Evolutionary conservation across 495 filamentous ascomycete genomes (phyloP), one percentile per base, ranked within the genome.

Genomic region (Aspergillus baeticus): DNA sequence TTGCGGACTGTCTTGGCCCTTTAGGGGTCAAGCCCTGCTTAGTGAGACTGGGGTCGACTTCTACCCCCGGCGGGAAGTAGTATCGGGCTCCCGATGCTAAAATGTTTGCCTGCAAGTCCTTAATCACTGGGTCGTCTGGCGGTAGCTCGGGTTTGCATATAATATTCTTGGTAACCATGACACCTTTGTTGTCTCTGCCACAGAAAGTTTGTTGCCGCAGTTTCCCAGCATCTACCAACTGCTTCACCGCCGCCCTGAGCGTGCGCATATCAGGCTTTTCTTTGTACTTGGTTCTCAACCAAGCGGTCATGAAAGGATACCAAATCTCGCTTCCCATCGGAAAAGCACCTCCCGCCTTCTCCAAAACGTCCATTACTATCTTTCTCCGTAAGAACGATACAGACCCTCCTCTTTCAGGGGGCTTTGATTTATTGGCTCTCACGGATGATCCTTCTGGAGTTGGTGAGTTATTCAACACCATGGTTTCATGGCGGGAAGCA

Each of bases 241-340:
- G 66, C 52, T 88, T 87, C 51, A 94, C 70, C 0, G 85, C 74
- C 5, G 70, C 76, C 29, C 76, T 77, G 34, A 79, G 63, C 23
- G 77, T 87, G 57, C 65, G 70, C 49, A 69, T 75, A 69, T 80
- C 84, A 1, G 83, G 81, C 18, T 59, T 71, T 57, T 69, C 73
- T 44, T 69, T 71, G 56, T 66, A 63, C 10, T 70, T 75, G 20
- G 58, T 70, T 55, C 85, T 84, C 22, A 76, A 69, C 84, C 86
- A 91, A 35, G 77, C 69, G 2, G 76, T 77, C 10, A 78, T 69
- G 58, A 91, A 84, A n/a, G 89, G 85, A 61, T 84, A 81, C 69
- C 84, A 88, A 4, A 97, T 73, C 43, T 89, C 84, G 50, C 79
- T 78, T n/a, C 86, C 82, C 21, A 86, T 84, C 10, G 89, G 89